Evolutionary conservation across 208 protist species (phyloP).

Genomic region (Borovskyia barvae): DNA sequence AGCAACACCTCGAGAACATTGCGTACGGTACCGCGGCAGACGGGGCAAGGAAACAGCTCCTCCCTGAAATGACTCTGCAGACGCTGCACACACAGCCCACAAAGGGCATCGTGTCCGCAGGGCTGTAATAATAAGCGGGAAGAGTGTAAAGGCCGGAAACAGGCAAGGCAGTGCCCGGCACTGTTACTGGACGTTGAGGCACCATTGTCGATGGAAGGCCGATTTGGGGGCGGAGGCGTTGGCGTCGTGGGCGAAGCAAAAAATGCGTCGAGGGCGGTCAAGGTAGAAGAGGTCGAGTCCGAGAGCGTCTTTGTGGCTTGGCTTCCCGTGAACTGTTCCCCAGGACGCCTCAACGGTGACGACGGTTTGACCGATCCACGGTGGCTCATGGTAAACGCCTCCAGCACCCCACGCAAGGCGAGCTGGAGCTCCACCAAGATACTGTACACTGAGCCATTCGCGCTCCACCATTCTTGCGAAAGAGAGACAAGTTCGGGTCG

Average conservation of each 20-base stretch:
- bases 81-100: conserved; percentile 36
- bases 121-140: conserved; percentile 46
- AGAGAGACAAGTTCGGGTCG: conserved; percentile 11
- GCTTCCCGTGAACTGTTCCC: neutral
- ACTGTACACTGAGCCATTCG: conserved; percentile 28
- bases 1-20: conserved; percentile 36
- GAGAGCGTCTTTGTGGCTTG: neutral
- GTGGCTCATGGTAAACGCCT: conserved; percentile 22
- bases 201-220: neutral
- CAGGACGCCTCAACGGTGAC: neutral
- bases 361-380: neutral
- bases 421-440: conserved; percentile 29
- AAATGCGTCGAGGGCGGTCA: conserved; percentile 26
- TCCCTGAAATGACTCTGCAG: conserved; percentile 43
- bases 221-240: neutral
- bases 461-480: conserved; percentile 21
- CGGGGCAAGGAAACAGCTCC: conserved; percentile 46
- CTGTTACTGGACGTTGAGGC: neutral
- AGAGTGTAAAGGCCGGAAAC: conserved; percentile 24
- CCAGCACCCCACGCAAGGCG: conserved; percentile 10
- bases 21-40: conserved; percentile 34
- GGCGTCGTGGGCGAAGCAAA: conserved; percentile 4
- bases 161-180: conserved; percentile 51
- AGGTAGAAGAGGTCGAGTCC: neutral
- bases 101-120: conserved; percentile 63